Percentiles rank a stretch among this genome's conserved stretches.
These are phyloP conservation scores for Akanthomyces muscarius DNA, from an alignment of 2,329 filamentous ascomycete genomes.

Conservation along the genomic window DNA sequence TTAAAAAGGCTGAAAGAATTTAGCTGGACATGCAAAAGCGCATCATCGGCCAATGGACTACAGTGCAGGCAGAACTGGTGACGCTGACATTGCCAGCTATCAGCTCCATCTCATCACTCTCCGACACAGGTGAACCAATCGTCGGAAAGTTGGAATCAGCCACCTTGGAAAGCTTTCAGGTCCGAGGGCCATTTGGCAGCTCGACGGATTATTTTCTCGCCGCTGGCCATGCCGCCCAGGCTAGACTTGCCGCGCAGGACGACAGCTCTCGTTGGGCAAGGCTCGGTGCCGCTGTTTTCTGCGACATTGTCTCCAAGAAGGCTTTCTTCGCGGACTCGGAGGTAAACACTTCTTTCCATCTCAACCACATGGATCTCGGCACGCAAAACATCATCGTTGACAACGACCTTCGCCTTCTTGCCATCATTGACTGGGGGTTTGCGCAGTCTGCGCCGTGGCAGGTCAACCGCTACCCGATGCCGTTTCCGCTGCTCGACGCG, in stretches of 20 bases:
- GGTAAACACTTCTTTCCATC: slow-evolving; percentile 18
- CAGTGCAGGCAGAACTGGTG: slow-evolving; percentile 22
- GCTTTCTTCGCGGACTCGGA: too few species aligned
- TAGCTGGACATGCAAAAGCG: slow-evolving; percentile 18
- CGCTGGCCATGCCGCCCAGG: too few species aligned
- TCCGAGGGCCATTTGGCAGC: too few species aligned
- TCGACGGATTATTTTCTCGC: too few species aligned
- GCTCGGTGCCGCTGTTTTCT: slow-evolving; percentile 19
- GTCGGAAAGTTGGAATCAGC: slow-evolving; percentile 21
- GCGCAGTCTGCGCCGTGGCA: slow-evolving; percentile 30
- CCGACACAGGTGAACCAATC: slow-evolving; percentile 21
- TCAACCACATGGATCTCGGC: slow-evolving; percentile 33
- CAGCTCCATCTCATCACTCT: slow-evolving; percentile 24
- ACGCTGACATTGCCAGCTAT: slow-evolving; percentile 24
- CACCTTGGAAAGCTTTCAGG: too few species aligned
- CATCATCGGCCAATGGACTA: slow-evolving; percentile 25
- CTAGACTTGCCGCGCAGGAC: too few species aligned
- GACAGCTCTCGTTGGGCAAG: too few species aligned
- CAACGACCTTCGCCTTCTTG: slow-evolving; percentile 28
- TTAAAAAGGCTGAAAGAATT: too few species aligned
- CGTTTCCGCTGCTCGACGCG: slow-evolving; percentile 25
- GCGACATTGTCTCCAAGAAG: slow-evolving; percentile 21
- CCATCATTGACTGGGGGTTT: slow-evolving; percentile 32
- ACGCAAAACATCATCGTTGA: slow-evolving; percentile 32
- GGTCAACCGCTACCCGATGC: slow-evolving; percentile 30